Conservation (phyloP, 352 stramenopile genomes). For the Phytopythium montanum region DNA sequence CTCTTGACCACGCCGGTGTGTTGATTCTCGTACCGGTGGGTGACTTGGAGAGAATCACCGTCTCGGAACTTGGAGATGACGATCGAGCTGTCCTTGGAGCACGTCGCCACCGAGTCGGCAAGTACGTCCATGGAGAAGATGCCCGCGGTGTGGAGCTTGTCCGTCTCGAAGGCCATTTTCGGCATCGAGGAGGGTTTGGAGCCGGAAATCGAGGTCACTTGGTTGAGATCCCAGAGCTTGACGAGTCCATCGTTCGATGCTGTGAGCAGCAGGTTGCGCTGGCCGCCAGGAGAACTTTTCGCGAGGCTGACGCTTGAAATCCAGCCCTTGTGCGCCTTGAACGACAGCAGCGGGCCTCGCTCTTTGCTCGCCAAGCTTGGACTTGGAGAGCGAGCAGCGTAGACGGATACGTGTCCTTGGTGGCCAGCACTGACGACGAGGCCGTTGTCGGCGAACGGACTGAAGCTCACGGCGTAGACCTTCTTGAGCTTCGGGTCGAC, state of each 20-base stretch:
- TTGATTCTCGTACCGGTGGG: constrained; percentile 32
- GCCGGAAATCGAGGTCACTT: constrained; percentile 12
- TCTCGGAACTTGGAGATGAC: constrained; percentile 27
- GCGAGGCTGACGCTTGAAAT: constrained; percentile 43
- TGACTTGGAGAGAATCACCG: constrained; percentile 10
- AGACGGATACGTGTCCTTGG: constrained; percentile 49
- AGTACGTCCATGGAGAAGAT: constrained; percentile 48
- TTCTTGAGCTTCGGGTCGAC: constrained; percentile 34
- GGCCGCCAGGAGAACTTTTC: constrained; percentile 12
- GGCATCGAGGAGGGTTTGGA: constrained; percentile 7
- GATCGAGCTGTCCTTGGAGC: constrained; percentile 49
- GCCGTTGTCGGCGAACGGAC: constrained; percentile 28
- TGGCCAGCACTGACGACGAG: constrained; percentile 39
- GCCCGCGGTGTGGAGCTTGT: constrained; percentile 33
- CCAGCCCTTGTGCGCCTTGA: constrained; percentile 50
- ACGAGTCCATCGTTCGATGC: constrained; percentile 44
- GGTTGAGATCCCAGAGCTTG: constrained; percentile 58
- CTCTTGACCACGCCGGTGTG: constrained; percentile 42
- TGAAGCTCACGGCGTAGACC: constrained; percentile 46
- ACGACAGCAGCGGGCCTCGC: constrained; percentile 38
- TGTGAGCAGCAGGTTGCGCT: constrained; percentile 38
- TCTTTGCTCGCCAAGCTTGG: constrained; percentile 10
- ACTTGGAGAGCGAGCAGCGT: constrained; percentile 5
- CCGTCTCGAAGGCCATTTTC: constrained; percentile 24
- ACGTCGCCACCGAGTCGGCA: constrained; percentile 30